Evolutionary conservation across 1,139 yeast species (phyloP).

Genomic region (Taphrina populina): DNA sequence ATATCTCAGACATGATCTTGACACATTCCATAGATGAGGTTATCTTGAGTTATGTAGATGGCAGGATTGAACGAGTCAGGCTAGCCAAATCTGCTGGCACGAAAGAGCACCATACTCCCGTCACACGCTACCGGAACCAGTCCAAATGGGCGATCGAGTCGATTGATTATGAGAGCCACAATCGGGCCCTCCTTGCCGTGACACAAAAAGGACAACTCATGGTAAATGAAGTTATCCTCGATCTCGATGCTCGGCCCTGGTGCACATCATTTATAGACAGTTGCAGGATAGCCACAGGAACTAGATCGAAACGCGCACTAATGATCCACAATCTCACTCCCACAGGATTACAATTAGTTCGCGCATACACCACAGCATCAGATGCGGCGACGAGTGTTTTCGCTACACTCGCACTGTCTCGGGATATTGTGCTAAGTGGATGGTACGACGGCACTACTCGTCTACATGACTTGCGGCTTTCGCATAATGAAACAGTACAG

Average conservation of each 20-base stretch:
- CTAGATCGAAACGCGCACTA: slow-evolving; percentile 3
- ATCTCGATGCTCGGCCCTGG: not conserved
- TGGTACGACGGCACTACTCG: slow-evolving; percentile 16
- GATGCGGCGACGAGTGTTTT: slow-evolving; percentile 5
- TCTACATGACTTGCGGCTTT: not conserved
- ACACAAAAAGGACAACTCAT: not conserved
- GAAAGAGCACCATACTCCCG: not conserved
- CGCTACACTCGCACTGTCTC: not conserved
- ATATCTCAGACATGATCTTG: slow-evolving; percentile 14
- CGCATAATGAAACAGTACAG: not conserved
- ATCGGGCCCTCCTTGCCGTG: slow-evolving; percentile 10
- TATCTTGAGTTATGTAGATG: slow-evolving; percentile 20
- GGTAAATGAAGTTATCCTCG: not conserved
- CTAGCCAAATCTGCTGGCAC: not conserved
- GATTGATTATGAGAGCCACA: not conserved
- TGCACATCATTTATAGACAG: not conserved
- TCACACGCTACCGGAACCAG: not conserved
- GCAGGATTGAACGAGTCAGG: slow-evolving; percentile 8
- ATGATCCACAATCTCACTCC: not conserved
- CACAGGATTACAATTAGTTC: not conserved
- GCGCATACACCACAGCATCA: slow-evolving; percentile 2
- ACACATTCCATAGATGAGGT: slow-evolving; percentile 1
- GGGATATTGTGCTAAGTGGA: slow-evolving; percentile 5
- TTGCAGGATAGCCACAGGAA: slow-evolving; percentile 2
- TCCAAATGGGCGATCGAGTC: slow-evolving; percentile 7